Evolutionary conservation across 192 early-diverging fungal genomes (phyloP), one percentile per base, ranked within the genome.

Genomic region (Rhizophagus sp.): DNA sequence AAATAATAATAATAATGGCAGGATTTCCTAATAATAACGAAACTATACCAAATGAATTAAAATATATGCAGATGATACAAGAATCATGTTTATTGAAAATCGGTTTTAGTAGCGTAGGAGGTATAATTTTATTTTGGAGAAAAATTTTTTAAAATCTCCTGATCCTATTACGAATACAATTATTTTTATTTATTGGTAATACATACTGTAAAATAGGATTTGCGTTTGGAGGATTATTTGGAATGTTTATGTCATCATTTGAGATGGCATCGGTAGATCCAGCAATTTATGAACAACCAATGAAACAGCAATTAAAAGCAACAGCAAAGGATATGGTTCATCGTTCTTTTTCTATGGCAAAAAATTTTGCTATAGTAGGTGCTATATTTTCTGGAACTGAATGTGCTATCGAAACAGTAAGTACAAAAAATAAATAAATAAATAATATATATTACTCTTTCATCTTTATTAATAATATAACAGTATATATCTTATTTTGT

Each of bases 311-410:
- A 85, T 89, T 98, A 79, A 93, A 90, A 80, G 83, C 88, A 19
- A 96, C 95, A 63, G 83, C 95, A 52, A 93, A 91, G 82, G 96
- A 99, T 80, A 99, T 98, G 98, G 94, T 91, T 3, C 86, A 78
- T 27, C 88, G 92, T 70, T 93, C 92, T 4, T 88, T 90, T 75
- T 93, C 95, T 9, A 91, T 94, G 41, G 98, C 95, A 12, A 99
- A 96, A 83, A 96, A 94, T 85, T 97, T 99, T 92, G 96, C 93
- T 34, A 84, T 95, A 22, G 93, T 99, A 33, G 96, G 94, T 33
- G 94, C 96, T 12, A 92, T 98, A 49, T 99, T 94, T 87, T 92
- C 96, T 34, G 93, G 94, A 7, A 92, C 95, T 4, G 98, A 99
- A 85, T 98, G 98, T 81, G 88, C 94, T 83, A 97, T 98, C 76